phyloP scores from a whole-genome alignment of 495 filamentous ascomycete genomes.

The Ramalina intermedia region DNA sequence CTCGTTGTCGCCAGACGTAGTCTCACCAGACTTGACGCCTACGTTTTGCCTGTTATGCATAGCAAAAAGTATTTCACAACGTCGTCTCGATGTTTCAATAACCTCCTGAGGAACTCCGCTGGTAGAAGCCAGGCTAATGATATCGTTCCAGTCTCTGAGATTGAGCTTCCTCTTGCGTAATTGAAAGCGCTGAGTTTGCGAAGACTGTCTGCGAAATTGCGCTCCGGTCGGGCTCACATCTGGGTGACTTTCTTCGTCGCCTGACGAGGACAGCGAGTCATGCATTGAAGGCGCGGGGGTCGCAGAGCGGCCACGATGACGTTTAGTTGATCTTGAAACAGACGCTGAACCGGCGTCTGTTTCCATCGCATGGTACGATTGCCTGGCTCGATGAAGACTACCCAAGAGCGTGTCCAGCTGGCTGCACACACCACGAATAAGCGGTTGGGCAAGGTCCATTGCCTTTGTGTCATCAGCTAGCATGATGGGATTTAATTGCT shows the following conservation, averaged over 20 bases:
- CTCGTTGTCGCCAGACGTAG: no score
- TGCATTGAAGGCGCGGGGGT: no score
- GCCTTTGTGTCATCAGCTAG: slow-evolving; percentile 51
- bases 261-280: no score
- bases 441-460: slow-evolving; percentile 43
- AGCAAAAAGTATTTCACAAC: slow-evolving; percentile 58
- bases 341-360: no score
- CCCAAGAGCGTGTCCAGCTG: slow-evolving; percentile 51
- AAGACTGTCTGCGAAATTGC: background rate
- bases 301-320: no score
- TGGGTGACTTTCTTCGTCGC: no score
- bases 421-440: slow-evolving; percentile 46
- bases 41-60: no score
- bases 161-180: slow-evolving; percentile 19
- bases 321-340: no score
- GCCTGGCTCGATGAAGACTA: slow-evolving; percentile 48
- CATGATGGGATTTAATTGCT: slow-evolving; percentile 21
- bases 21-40: no score
- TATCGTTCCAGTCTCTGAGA: slow-evolving; percentile 66
- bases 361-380: slow-evolving; percentile 19
- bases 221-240: background rate
- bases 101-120: slow-evolving; percentile 46
- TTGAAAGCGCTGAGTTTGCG: background rate
- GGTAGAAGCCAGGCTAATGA: slow-evolving; percentile 59
- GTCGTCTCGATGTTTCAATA: slow-evolving; percentile 47